Conservation (phyloP, 768 basidiomycete genomes). For the Coprinopsis sp. region DNA sequence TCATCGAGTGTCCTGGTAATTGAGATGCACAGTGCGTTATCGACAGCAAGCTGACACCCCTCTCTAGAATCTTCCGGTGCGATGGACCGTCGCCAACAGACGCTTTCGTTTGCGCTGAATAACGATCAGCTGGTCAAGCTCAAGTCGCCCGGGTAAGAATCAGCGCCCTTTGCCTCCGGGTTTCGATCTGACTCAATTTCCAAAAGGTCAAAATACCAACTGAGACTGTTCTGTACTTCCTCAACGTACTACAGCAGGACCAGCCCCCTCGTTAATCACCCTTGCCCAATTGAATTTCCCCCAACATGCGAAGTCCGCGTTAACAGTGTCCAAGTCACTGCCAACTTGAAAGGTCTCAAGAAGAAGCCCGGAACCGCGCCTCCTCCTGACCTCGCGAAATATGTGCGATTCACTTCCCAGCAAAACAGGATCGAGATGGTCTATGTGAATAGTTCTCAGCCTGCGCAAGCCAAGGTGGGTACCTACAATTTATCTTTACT, state of each 20-base stretch:
- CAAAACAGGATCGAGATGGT: constrained; percentile 80
- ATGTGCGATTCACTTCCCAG: constrained; percentile 34
- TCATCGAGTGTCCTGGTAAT: constrained; percentile 78
- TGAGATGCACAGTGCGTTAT: constrained; percentile 7
- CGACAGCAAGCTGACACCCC: neutral
- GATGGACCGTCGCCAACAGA: constrained; percentile 70
- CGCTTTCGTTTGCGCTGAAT: constrained; percentile 58
- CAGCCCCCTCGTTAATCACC: constrained; percentile 30
- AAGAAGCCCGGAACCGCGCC: constrained; percentile 93
- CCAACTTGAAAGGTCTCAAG: constrained; percentile 87
- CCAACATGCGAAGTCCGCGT: constrained; percentile 88
- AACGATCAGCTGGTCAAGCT: constrained; percentile 62
- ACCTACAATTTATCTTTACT: neutral
- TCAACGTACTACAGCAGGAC: constrained; percentile 58
- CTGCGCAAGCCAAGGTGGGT: constrained; percentile 64
- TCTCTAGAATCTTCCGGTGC: constrained; percentile 66
- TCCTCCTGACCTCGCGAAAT: constrained; percentile 64
- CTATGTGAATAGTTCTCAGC: constrained; percentile 85
- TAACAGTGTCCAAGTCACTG: constrained; percentile 62
- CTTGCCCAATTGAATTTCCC: constrained; percentile 86
- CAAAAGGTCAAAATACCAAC: constrained; percentile 70
- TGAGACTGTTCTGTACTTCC: constrained; percentile 87
- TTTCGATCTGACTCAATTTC: neutral
- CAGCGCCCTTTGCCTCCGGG: neutral
- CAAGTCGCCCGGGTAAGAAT: constrained; percentile 48